Percentiles rank a stretch among this genome's conserved stretches.
These are phyloP conservation scores for Penicillium sp. DNA, from an alignment of 2,329 filamentous ascomycete species.

Conservation along the genomic window DNA sequence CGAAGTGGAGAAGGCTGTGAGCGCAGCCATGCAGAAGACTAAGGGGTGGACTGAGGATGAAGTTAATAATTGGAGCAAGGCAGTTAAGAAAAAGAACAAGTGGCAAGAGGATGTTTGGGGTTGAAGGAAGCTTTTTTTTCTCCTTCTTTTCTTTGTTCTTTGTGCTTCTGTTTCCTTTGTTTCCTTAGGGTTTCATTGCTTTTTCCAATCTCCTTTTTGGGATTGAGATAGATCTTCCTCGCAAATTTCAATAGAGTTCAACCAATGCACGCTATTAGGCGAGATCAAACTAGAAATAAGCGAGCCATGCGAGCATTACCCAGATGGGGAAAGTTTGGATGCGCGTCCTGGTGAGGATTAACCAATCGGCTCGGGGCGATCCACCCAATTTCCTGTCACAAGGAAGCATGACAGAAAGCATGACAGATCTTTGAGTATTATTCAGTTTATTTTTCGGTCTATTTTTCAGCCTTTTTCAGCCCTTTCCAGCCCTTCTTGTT, in stretches of 20 bases:
- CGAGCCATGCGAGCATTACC: not conserved
- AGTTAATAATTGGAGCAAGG: conserved; percentile 49
- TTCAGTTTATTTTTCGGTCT: not conserved
- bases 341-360: not conserved
- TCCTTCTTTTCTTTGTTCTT: not conserved
- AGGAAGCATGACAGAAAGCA: not conserved
- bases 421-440: not conserved
- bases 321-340: not conserved
- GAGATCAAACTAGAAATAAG: not conserved
- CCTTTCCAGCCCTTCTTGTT: not conserved
- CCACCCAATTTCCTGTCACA: not conserved
- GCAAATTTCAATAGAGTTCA: conserved; percentile 2
- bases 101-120: conserved; percentile 58
- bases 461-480: not conserved
- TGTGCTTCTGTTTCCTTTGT: not conserved
- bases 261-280: not conserved
- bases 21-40: conserved; percentile 34
- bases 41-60: conserved; percentile 44
- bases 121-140: not conserved
- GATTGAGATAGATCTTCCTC: not conserved
- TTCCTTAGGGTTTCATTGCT: too few species aligned
- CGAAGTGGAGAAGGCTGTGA: conserved; percentile 44
- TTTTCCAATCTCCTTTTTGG: not conserved
- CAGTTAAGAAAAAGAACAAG: conserved; percentile 51
- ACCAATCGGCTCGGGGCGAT: not conserved